Conservation (phyloP, 768 basidiomycete species). For the Epithele typhae region DNA sequence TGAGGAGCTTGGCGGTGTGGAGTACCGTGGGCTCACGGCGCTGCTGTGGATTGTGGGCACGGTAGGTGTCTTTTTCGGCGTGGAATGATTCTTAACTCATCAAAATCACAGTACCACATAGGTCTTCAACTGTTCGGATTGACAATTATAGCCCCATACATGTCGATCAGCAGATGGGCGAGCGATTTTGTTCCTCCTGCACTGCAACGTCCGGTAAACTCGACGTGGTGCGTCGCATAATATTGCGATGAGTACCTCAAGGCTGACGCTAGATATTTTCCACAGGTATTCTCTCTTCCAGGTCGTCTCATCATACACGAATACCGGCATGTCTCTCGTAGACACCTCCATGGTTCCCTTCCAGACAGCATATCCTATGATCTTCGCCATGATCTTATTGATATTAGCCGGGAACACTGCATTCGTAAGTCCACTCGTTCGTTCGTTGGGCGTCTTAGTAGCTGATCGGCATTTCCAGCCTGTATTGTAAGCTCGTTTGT, state of each 20-base stretch:
- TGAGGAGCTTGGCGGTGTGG: constrained; percentile 91
- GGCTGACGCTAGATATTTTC: not conserved
- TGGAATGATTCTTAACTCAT: too few relatives aligned
- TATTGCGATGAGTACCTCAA: not conserved
- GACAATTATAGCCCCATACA: constrained; percentile 77
- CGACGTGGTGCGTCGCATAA: constrained; percentile 59
- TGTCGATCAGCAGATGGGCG: constrained; percentile 57
- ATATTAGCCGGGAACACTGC: constrained; percentile 92
- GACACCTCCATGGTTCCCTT: constrained; percentile 94
- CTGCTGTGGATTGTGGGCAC: constrained; percentile 75
- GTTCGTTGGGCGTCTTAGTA: not conserved
- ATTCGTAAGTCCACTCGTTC: constrained; percentile 73
- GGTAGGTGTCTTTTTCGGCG: constrained; percentile 51
- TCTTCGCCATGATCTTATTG: constrained; percentile 63
- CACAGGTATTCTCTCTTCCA: constrained; percentile 83
- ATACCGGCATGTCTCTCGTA: constrained; percentile 81
- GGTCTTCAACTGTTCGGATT: constrained; percentile 64
- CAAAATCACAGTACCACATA: constrained; percentile 82
- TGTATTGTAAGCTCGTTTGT: constrained; percentile 74
- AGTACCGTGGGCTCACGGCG: constrained; percentile 80
- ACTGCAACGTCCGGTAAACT: constrained; percentile 48
- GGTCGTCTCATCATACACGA: constrained; percentile 81
- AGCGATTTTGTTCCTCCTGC: constrained; percentile 55
- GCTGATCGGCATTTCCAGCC: constrained; percentile 45
- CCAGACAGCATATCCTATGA: constrained; percentile 79